Percentiles rank a stretch among this genome's conserved stretches.
Evolutionary conservation across 495 filamentous ascomycete genomes (phyloP).

Genomic region (Patellaria atrata): DNA sequence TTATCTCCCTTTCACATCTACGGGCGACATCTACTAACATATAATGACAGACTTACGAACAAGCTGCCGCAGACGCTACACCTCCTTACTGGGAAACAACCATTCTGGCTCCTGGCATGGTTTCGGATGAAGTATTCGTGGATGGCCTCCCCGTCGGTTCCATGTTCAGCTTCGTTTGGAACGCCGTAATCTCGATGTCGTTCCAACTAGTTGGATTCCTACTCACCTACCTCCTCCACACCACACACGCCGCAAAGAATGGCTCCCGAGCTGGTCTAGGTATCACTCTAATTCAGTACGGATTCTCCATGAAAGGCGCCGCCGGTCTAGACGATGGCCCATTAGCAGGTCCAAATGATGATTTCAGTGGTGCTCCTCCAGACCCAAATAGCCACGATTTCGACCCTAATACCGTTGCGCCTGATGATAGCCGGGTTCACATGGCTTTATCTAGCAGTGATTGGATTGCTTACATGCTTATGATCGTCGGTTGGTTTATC

Average conservation of each 20-base stretch:
- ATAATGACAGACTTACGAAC: constrained; percentile 71
- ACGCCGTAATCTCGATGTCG: constrained; percentile 96
- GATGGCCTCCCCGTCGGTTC: constrained; percentile 94
- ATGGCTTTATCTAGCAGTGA: constrained; percentile 47
- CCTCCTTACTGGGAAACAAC: constrained; percentile 99
- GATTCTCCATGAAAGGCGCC: constrained; percentile 72
- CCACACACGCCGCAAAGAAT: constrained; percentile 95
- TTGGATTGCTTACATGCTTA: constrained; percentile 83
- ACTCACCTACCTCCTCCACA: constrained; percentile 93
- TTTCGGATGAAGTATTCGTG: constrained; percentile 86
- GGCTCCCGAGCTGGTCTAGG: constrained; percentile 88
- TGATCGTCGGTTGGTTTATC: constrained; percentile 98
- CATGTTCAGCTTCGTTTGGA: constrained; percentile 93
- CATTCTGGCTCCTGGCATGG: constrained; percentile 76
- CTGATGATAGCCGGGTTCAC: constrained; percentile 25
- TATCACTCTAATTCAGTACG: constrained; percentile 90
- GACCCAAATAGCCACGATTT: constrained; percentile 89
- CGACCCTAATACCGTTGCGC: constrained; percentile 50
- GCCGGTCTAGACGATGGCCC: constrained; percentile 19
- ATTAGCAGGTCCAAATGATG: constrained; percentile 29
- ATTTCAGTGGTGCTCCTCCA: constrained; percentile 44
- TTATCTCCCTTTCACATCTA: constrained; percentile 3
- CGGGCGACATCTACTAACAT: constrained; percentile 21
- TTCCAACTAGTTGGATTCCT: constrained; percentile 96
- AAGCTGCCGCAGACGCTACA: constrained; percentile 90